Evolutionary conservation across 2,329 filamentous ascomycete species (phyloP).

Genomic region (Ophiosphaerella narmari): DNA sequence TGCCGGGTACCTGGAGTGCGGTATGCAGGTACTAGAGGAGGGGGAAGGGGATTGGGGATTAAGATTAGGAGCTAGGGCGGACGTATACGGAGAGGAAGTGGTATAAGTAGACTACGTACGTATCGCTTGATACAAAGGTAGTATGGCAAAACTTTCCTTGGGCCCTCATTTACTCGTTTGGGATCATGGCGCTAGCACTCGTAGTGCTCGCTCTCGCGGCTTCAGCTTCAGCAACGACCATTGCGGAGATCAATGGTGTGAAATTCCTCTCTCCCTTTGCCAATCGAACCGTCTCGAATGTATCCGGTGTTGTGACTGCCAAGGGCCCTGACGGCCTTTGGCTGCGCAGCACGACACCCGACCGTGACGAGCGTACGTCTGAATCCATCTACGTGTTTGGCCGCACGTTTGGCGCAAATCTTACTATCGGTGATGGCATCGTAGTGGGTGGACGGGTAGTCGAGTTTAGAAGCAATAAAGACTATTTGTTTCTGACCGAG

Average conservation of each 20-base stretch:
- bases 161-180: not conserved
- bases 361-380: conserved; percentile 62
- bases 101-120: not conserved
- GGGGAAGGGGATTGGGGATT: not conserved
- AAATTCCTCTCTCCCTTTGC: conserved; percentile 64
- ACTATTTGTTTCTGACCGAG: conserved; percentile 69
- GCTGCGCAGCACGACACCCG: conserved; percentile 63
- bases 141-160: too few relatives aligned
- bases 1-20: not conserved
- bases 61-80: too few relatives aligned
- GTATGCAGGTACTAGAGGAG: conserved; percentile 4
- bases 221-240: conserved; percentile 27
- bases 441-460: conserved; percentile 63
- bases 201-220: conserved; percentile 23
- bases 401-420: conserved; percentile 54
- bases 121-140: not conserved
- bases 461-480: conserved; percentile 62
- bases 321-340: conserved; percentile 66
- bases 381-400: conserved; percentile 70
- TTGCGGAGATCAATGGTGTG: conserved; percentile 65
- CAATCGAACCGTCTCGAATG: conserved; percentile 59
- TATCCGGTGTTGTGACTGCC: conserved; percentile 69
- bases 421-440: conserved; percentile 67
- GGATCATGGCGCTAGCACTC: conserved; percentile 16
- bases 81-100: not conserved